Evolutionary conservation across 176 grass and related monocot genomes (phyloP).

Genomic region (Hyparrhenia diplandra): DNA sequence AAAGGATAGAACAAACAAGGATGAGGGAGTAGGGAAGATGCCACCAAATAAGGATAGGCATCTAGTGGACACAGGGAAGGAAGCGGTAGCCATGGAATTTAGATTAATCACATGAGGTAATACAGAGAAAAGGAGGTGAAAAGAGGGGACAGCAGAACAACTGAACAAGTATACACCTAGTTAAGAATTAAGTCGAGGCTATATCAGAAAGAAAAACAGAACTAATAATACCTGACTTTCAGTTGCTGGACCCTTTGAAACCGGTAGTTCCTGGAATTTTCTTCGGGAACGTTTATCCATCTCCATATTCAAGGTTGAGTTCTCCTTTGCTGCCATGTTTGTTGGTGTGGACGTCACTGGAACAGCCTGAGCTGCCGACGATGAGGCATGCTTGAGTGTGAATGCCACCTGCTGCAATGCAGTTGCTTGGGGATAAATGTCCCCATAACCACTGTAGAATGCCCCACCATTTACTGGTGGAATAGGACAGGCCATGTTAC

Average conservation of each 20-base stretch:
- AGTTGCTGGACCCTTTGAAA: conserved; percentile 33
- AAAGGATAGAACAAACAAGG: neutral
- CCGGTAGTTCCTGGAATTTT: conserved; percentile 90
- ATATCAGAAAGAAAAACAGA: neutral
- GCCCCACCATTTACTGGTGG: conserved; percentile 46
- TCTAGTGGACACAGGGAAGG: neutral
- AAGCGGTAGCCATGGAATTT: neutral
- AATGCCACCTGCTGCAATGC: conserved; percentile 84
- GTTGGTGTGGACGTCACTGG: conserved; percentile 17
- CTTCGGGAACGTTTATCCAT: conserved; percentile 60
- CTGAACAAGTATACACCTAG: no score
- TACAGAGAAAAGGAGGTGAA: neutral
- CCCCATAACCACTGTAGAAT: conserved; percentile 69
- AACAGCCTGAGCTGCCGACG: conserved; percentile 42
- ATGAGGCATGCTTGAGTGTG: conserved; percentile 70
- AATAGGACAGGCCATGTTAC: conserved; percentile 38
- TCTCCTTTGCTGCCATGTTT: conserved; percentile 15
- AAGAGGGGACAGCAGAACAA: neutral
- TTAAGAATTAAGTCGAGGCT: neutral
- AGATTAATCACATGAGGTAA: neutral
- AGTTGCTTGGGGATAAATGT: conserved; percentile 91
- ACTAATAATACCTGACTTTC: conserved; percentile 51
- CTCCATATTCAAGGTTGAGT: conserved; percentile 36
- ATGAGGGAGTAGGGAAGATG: neutral
- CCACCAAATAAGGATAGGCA: neutral